Base-by-base conservation (phyloP, 495 filamentous ascomycete genomes). In the Neurospora sp. region DNA sequence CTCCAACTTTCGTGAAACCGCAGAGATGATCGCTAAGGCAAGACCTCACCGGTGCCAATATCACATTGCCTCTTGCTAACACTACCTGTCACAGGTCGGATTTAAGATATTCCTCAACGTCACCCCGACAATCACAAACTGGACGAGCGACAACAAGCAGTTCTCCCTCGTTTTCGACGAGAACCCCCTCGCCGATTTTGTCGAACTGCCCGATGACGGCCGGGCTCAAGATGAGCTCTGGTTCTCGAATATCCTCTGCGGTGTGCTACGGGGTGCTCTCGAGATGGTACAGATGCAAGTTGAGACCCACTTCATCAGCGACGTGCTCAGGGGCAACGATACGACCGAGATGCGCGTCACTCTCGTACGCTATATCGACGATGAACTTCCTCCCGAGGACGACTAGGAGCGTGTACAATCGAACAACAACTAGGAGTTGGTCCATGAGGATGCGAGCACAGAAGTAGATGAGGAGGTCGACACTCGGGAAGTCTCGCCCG, bases 211-310 rank as follows among this genome's bases (percentile, higher is more conserved):
- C 11, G 96, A 99, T 81, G 96, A 99, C 82, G 96, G 94, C 69
- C 87, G 94, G 71, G 93, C 95, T 10, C 96, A 98, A 80, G 95
- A 98, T 80, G 95, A 98, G 83, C 85, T 99, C 12, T 99, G 96
- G 96, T 99, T 95, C 79, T 97, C 94, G 4, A 98, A 98, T 83
- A 96, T 99, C 69, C 87, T 98, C 23, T 98, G 96, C 77, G 96
- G 96, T 46, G 92, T 99, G 37, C 84, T 99, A 60, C 86, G 95
- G 77, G 96, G 96, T 6, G 90, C 96, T 7, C 82, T 98, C 73
- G 96, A 99, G 85, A 99, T 99, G 96, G 96, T 99, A 41, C 96
- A 98, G 87, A 97, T 98, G 94, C 96, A 99, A 85, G 93, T 98
- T 27, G 96, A 99, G 80, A 94, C 93, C 40, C 94, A 97, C 79